These are phyloP conservation scores for Amanita pallidorosea DNA, from an alignment of 768 basidiomycete species.

Conservation along the genomic window DNA sequence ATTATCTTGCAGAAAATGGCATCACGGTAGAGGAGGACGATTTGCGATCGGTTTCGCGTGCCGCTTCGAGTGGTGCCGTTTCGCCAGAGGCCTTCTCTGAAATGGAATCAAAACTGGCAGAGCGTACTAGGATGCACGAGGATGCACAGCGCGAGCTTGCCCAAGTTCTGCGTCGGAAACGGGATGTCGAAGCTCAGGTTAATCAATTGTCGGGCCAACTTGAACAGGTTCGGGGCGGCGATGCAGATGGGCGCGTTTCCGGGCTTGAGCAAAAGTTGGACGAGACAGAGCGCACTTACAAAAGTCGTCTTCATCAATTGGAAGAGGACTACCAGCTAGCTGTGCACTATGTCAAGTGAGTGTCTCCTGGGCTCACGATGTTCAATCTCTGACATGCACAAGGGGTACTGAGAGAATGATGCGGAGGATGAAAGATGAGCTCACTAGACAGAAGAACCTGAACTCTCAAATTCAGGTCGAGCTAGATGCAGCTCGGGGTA, in stretches of 20 bases:
- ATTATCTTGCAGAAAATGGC: conserved; percentile 83
- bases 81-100: conserved; percentile 47
- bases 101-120: conserved; percentile 68
- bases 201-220: conserved; percentile 54
- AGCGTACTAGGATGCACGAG: conserved; percentile 63
- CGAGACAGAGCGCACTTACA: conserved; percentile 70
- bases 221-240: conserved; percentile 52
- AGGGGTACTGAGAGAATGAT: conserved; percentile 98
- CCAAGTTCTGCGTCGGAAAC: conserved; percentile 51
- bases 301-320: conserved; percentile 74
- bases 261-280: conserved; percentile 73
- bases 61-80: conserved; percentile 18
- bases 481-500: conserved; percentile 59
- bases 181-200: conserved; percentile 66
- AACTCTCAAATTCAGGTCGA: conserved; percentile 80
- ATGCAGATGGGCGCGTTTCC: conserved; percentile 32
- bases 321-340: conserved; percentile 95
- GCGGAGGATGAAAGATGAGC: conserved; percentile 90
- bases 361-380: conserved; percentile 4
- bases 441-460: conserved; percentile 79
- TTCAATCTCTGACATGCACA: conserved; percentile 9
- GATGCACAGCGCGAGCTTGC: conserved; percentile 68
- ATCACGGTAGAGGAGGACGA: conserved; percentile 71
- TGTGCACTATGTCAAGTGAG: conserved; percentile 94
- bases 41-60: conserved; percentile 30